phyloP scores from a whole-genome alignment of 768 basidiomycete species.

The Tremella yokohamensis region DNA sequence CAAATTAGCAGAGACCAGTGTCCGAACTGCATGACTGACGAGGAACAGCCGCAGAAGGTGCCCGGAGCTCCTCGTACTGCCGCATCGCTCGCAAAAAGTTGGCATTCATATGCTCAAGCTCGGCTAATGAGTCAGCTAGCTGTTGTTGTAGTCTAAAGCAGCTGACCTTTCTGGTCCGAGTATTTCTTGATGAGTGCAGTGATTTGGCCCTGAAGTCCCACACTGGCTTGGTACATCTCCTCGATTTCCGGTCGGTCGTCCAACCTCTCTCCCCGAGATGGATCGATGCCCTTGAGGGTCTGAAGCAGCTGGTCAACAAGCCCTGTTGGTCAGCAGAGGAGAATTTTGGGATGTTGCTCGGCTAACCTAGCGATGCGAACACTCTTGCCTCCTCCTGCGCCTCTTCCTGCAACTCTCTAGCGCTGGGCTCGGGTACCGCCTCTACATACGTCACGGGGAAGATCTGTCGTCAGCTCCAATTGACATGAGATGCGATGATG shows the following conservation, averaged over 20 bases:
- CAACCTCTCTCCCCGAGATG: conserved; percentile 68
- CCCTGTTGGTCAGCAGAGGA: conserved; percentile 23
- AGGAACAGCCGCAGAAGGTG: conserved; percentile 48
- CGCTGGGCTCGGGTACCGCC: conserved; percentile 71
- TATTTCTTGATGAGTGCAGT: conserved; percentile 96
- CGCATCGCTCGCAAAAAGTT: conserved; percentile 82
- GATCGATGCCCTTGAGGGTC: conserved; percentile 70
- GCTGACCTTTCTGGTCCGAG: conserved; percentile 76
- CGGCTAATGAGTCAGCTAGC: conserved; percentile 58
- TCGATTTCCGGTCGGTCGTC: conserved; percentile 89
- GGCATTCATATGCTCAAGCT: conserved; percentile 90
- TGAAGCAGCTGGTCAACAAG: conserved; percentile 48
- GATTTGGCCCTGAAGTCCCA: conserved; percentile 87
- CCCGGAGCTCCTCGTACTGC: conserved; percentile 92
- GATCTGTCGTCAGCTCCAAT: conserved; percentile 53
- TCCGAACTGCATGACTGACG: conserved; percentile 5
- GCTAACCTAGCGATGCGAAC: conserved; percentile 58
- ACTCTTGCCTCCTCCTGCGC: conserved; percentile 82
- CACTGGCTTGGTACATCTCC: conserved; percentile 84
- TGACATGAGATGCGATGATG: conserved; percentile 6
- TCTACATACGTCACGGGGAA: conserved; percentile 94
- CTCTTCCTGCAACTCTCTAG: conserved; percentile 71
- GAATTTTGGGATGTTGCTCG: background rate
- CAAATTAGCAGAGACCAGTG: conserved; percentile 8
- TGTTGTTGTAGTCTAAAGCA: background rate